A percentile compares a stretch with the other conserved stretches of the same genome.
These are phyloP conservation scores for Phenoliferia sp. DNA, from an alignment of 1,284 basidiomycete genomes.

Conservation along the genomic window DNA sequence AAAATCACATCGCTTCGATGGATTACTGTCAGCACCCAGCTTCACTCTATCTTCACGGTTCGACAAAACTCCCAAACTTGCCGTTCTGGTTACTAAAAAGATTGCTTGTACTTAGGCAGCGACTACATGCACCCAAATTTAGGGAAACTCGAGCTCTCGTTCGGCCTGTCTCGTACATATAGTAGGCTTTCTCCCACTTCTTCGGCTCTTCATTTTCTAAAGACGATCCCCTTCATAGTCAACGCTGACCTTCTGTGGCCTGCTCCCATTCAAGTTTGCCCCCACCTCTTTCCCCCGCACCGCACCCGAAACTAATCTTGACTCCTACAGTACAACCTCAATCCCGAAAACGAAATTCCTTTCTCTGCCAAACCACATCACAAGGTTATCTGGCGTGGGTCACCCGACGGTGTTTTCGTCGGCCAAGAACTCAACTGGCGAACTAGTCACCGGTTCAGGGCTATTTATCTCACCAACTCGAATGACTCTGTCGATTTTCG, in stretches of 20 bases:
- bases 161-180: neutral
- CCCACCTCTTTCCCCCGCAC: too few relatives aligned
- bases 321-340: neutral
- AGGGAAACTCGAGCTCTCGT: neutral
- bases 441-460: neutral
- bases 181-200: too few relatives aligned
- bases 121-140: neutral
- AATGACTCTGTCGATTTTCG: neutral
- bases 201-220: too few relatives aligned
- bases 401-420: constrained; percentile 1
- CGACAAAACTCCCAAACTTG: neutral
- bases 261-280: neutral
- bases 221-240: neutral
- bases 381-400: constrained; percentile 8
- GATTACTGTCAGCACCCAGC: neutral
- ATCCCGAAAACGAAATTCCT: constrained; percentile 1
- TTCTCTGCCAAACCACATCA: constrained; percentile 5
- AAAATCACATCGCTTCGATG: neutral
- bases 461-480: neutral
- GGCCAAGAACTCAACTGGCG: neutral
- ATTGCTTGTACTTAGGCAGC: neutral
- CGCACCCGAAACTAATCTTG: neutral
- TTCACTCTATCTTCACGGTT: neutral
- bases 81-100: neutral
- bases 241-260: constrained; percentile 1